Base-by-base conservation (phyloP, 164 flowering plant species). In the Cinnamomum micranthum region DNA sequence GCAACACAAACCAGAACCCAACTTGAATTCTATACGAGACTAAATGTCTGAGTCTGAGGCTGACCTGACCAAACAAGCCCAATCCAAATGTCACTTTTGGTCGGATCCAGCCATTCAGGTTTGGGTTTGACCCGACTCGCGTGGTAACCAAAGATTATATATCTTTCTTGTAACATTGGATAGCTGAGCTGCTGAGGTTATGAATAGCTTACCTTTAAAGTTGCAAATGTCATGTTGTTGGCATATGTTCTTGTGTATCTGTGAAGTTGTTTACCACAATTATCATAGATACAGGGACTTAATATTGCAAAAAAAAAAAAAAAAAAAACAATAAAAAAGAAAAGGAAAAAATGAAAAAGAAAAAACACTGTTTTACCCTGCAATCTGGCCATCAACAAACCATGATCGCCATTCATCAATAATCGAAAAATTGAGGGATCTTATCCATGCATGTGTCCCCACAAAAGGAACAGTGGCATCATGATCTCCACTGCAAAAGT, bases 321-420 rank as follows among this genome's bases (percentile, higher is more conserved):
- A 27, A 2, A 14, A 3, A 55, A 0, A 55, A 15, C 25, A 24
- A 24, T 24, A 24, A 24, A 23, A 63, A 25, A 22, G n/a, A n/a
- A 63, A 23, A 19, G 1, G 2, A 24, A 24, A 24, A 24, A 24
- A 24, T 24, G 20, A 20, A 3, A 20, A 10, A 11, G 3, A 17
- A 58, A 58, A 58, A 3, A n/a, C 63, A 59, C 19, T 17, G 19
- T 51, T 81, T 14, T 50, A 88, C 91, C 93, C 93, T 24, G 75
- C 90, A 74, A 86, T 71, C 79, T 88, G 87, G 51, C 81, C 81
- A 17, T 77, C 75, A 0, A 80, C 76, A 1, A 52, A 14, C 94
- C 94, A 90, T 2, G 85, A 73, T 27, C 88, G 68, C 94, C 94
- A 90, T 3, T 85, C 89, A 76, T 85, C 86, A 47, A 73, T 74